Conservation (phyloP, 495 filamentous ascomycete species). For the Stereocaulon alpinum region DNA sequence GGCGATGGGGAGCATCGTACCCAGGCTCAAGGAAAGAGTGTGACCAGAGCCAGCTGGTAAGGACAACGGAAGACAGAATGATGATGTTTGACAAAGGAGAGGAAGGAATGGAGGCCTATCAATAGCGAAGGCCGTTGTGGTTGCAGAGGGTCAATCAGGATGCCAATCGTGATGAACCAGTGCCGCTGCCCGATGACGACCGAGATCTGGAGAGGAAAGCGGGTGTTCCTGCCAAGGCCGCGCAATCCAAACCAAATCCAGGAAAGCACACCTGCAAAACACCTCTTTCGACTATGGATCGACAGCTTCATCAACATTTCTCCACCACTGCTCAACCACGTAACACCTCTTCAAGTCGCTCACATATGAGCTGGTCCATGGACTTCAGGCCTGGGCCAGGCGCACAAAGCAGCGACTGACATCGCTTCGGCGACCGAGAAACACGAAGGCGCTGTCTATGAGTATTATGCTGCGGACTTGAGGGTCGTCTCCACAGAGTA, state of each 20-base stretch:
- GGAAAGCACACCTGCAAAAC: neutral
- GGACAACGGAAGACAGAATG: neutral
- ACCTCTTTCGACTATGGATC: neutral
- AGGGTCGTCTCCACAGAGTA: too few relatives aligned
- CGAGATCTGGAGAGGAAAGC: neutral
- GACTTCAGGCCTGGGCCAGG: neutral
- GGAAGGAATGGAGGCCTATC: neutral
- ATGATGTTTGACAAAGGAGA: neutral
- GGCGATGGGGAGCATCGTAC: neutral
- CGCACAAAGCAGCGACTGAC: neutral
- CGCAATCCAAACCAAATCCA: neutral
- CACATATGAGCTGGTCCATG: too few relatives aligned
- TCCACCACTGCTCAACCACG: neutral
- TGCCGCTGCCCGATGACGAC: neutral
- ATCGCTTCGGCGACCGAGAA: neutral
- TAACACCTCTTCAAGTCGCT: too few relatives aligned
- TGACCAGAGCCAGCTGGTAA: neutral
- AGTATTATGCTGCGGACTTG: neutral
- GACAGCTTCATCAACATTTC: neutral
- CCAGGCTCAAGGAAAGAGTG: neutral
- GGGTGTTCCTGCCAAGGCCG: constrained; percentile 7
- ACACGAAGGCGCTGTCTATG: neutral
- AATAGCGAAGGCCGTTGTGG: neutral
- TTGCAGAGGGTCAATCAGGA: neutral
- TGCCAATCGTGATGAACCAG: too few relatives aligned